Conservation (phyloP, 192 early-diverging fungal genomes). For the Entrophospora sp. region DNA sequence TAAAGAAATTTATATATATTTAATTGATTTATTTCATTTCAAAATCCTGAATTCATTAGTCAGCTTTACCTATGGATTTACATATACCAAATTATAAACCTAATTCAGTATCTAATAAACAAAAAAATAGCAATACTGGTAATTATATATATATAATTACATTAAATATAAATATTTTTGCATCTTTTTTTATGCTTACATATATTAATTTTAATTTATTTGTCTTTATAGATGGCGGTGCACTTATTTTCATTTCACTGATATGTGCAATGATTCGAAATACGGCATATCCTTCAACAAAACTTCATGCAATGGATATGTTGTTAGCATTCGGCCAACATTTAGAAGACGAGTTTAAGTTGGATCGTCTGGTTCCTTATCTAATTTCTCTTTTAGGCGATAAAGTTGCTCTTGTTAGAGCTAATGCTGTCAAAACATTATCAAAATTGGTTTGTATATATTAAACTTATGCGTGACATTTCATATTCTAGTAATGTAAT, state of each 20-base stretch:
- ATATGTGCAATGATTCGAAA: slow-evolving; percentile 66
- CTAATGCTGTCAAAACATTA: slow-evolving; percentile 53
- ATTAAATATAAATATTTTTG: too few species aligned
- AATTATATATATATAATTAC: too few species aligned
- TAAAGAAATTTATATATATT: background rate
- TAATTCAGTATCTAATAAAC: slow-evolving; percentile 1
- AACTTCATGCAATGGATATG: slow-evolving; percentile 65
- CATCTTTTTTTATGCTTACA: too few species aligned
- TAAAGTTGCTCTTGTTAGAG: slow-evolving; percentile 52
- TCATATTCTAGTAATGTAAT: background rate
- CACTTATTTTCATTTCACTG: slow-evolving; percentile 56
- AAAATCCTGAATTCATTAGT: background rate
- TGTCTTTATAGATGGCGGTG: slow-evolving; percentile 46
- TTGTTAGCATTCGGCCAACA: slow-evolving; percentile 56
- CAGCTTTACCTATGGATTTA: slow-evolving; percentile 8
- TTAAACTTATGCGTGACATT: background rate
- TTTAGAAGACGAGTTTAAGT: slow-evolving; percentile 58
- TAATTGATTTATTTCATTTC: background rate
- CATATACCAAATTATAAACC: slow-evolving; percentile 24
- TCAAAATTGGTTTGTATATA: slow-evolving; percentile 53
- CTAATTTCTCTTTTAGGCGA: slow-evolving; percentile 58
- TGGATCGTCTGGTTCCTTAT: slow-evolving; percentile 75
- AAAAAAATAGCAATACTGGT: slow-evolving; percentile 4
- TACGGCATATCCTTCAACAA: slow-evolving; percentile 58
- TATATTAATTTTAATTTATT: background rate